phyloP scores from a whole-genome alignment of 805 yeast genomes.

The Aciculoconidium aculeatum region DNA sequence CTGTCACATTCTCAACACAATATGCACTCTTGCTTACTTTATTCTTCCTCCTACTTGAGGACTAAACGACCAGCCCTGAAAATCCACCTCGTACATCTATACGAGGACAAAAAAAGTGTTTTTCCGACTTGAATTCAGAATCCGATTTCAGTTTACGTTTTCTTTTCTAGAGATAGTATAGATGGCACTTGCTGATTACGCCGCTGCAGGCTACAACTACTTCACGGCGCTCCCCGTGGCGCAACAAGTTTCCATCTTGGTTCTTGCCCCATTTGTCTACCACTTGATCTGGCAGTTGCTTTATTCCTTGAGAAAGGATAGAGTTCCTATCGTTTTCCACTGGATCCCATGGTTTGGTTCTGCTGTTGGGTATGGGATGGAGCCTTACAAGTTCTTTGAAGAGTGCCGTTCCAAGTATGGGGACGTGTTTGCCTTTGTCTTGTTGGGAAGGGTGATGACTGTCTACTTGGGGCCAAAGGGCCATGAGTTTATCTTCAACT shows the following conservation, averaged over 20 bases:
- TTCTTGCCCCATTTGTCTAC: constrained; percentile 57
- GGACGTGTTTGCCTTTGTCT: constrained; percentile 84
- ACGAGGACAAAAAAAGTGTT: too few species aligned
- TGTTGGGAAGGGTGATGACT: constrained; percentile 89
- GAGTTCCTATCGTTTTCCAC: constrained; percentile 87
- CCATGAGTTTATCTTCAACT: constrained; percentile 91
- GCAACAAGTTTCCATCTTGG: constrained; percentile 26
- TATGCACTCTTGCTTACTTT: too few species aligned
- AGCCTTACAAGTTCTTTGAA: constrained; percentile 86
- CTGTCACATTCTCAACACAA: too few species aligned
- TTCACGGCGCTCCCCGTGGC: constrained; percentile 22
- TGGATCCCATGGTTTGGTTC: constrained; percentile 96
- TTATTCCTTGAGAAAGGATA: constrained; percentile 68
- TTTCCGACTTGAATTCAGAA: too few species aligned
- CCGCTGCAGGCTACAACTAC: constrained; percentile 7
- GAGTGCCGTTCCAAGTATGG: constrained; percentile 78
- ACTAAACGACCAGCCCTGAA: too few species aligned
- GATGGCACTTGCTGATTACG: constrained; percentile 22
- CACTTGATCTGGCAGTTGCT: constrained; percentile 60
- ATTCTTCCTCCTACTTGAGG: too few species aligned
- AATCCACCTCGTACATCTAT: too few species aligned
- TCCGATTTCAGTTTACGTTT: too few species aligned
- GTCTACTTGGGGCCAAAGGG: constrained; percentile 97
- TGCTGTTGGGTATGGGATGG: constrained; percentile 83
- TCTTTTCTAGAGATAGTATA: constrained; percentile 3